phyloP scores from a whole-genome alignment of 75 land plant species.

The Selaginella tamariscina region DNA sequence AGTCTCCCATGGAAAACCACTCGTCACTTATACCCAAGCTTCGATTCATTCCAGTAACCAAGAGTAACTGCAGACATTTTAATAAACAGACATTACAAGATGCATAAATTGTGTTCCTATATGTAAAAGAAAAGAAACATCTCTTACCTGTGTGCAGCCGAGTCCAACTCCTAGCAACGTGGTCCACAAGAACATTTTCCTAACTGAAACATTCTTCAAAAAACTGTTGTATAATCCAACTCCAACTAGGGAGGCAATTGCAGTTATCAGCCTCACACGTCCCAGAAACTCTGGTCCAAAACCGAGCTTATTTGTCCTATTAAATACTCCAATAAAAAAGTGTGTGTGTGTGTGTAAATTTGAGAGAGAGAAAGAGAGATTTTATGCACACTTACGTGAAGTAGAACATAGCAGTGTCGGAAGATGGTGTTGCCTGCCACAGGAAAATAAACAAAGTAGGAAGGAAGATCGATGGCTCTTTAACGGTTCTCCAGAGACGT shows the following conservation, averaged over 20 bases:
- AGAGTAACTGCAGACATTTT: slow-evolving; percentile 50
- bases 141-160: slow-evolving; percentile 75
- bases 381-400: slow-evolving; percentile 53
- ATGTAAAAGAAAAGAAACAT: no score
- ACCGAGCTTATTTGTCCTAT: slow-evolving; percentile 85
- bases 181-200: slow-evolving; percentile 69
- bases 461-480: slow-evolving; percentile 73
- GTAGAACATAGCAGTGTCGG: slow-evolving; percentile 96
- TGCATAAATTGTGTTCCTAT: no score
- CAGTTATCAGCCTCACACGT: slow-evolving; percentile 89
- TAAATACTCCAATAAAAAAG: no score
- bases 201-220: slow-evolving; percentile 64
- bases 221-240: slow-evolving; percentile 81
- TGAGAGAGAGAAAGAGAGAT: slow-evolving; percentile 6
- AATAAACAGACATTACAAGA: not conserved
- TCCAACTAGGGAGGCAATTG: slow-evolving; percentile 83
- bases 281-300: slow-evolving; percentile 94
- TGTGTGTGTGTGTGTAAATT: no score
- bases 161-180: slow-evolving; percentile 64
- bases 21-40: slow-evolving; percentile 81
- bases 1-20: slow-evolving; percentile 95
- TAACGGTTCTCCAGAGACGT: slow-evolving; percentile 62
- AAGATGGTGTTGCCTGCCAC: slow-evolving; percentile 97
- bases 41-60: slow-evolving; percentile 78
- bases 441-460: slow-evolving; percentile 85